phyloP scores from a whole-genome alignment of 208 protist genomes.

The Crithidia expoeki region DNA sequence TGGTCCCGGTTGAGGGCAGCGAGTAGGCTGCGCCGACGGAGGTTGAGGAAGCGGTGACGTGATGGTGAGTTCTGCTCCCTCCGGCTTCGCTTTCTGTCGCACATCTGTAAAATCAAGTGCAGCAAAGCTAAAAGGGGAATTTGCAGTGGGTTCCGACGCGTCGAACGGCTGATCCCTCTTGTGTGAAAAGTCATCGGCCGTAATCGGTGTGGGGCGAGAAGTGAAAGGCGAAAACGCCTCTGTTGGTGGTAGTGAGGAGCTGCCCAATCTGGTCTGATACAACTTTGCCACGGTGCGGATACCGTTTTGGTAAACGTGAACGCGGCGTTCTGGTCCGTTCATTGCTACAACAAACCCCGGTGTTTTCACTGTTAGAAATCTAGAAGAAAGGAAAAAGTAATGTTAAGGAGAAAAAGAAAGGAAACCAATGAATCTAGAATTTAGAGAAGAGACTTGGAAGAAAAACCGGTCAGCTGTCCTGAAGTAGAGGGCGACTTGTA shows the following conservation, averaged over 20 bases:
- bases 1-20: not conserved
- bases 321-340: slow-evolving; percentile 7
- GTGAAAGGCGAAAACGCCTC: not conserved
- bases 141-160: not conserved
- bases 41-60: not conserved
- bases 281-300: slow-evolving; percentile 19
- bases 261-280: slow-evolving; percentile 5
- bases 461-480: too few relatives aligned
- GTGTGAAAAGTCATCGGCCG: not conserved
- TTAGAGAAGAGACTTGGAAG: too few relatives aligned
- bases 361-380: too few relatives aligned
- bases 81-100: not conserved
- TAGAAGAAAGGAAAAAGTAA: not conserved
- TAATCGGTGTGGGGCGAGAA: not conserved
- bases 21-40: not conserved
- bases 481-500: too few relatives aligned
- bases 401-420: too few relatives aligned
- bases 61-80: not conserved
- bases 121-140: not conserved
- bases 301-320: slow-evolving; percentile 31
- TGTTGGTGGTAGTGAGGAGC: not conserved
- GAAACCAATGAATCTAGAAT: too few relatives aligned
- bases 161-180: not conserved
- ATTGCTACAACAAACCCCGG: too few relatives aligned
- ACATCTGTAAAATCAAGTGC: not conserved